Percentiles rank a stretch among this genome's conserved stretches.
phyloP scores from a whole-genome alignment of 495 filamentous ascomycete genomes.

The Tirmania nivea region DNA sequence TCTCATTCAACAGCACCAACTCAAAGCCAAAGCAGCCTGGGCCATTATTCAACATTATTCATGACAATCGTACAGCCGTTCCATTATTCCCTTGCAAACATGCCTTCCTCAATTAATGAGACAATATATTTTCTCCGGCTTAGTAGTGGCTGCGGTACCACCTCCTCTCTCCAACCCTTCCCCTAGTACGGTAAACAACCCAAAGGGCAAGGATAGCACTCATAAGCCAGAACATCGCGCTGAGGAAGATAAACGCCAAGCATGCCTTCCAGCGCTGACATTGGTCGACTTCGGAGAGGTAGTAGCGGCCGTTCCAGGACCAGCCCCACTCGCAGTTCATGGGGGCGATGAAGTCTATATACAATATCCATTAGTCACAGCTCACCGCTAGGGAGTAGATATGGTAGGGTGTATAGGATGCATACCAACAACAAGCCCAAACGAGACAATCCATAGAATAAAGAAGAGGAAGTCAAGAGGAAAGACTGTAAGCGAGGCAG shows the following conservation, averaged over 20 bases:
- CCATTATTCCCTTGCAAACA: neutral
- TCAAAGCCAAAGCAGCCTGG: too few species aligned
- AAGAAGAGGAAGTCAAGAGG: slow-evolving; percentile 30
- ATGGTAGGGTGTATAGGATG: neutral
- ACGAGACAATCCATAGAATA: slow-evolving; percentile 32
- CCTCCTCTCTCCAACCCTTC: neutral
- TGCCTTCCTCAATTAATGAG: slow-evolving; percentile 4
- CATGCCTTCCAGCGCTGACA: slow-evolving; percentile 37
- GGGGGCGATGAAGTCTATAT: slow-evolving; percentile 20
- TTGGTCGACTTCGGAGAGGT: neutral
- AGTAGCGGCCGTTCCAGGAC: slow-evolving; percentile 22
- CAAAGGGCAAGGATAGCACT: slow-evolving; percentile 24
- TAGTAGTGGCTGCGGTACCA: neutral
- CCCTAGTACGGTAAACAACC: slow-evolving; percentile 1
- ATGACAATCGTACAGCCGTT: too few species aligned
- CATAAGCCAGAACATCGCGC: slow-evolving; percentile 34
- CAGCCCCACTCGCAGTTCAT: slow-evolving; percentile 30
- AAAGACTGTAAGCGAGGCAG: slow-evolving; percentile 21
- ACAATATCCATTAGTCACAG: neutral
- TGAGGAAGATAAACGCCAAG: slow-evolving; percentile 37
- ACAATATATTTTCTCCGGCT: slow-evolving; percentile 8
- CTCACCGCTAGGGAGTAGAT: too few species aligned
- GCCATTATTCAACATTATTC: too few species aligned
- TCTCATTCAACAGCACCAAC: too few species aligned
- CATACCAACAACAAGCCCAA: slow-evolving; percentile 27